Evolutionary conservation across 345 rosid genomes (phyloP).

Genomic region (Iberis pinnata): DNA sequence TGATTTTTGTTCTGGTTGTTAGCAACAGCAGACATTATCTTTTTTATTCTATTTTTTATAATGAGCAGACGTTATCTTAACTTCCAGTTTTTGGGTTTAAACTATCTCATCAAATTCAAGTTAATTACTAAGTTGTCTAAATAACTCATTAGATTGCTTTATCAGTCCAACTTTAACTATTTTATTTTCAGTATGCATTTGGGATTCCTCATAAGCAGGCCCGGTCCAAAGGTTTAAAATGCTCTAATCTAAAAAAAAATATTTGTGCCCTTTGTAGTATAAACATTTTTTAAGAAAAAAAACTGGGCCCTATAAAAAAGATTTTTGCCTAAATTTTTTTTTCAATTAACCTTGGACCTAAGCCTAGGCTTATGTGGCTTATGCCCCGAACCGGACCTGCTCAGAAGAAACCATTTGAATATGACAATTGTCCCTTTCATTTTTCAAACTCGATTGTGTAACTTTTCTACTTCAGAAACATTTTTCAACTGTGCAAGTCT

Average conservation of each 20-base stretch:
- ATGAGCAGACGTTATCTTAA: constrained; percentile 26
- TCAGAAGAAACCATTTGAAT: constrained; percentile 28
- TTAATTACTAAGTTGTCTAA: constrained; percentile 10
- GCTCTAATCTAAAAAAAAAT: too few species aligned
- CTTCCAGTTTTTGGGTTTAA: constrained; percentile 28
- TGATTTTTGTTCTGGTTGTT: constrained; percentile 24
- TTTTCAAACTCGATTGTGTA: constrained; percentile 31
- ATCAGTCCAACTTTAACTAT: constrained; percentile 4
- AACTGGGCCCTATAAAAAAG: too few species aligned
- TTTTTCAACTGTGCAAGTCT: constrained; percentile 19
- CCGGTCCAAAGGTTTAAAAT: too few species aligned
- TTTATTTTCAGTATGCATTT: constrained; percentile 12
- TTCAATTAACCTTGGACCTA: too few species aligned
- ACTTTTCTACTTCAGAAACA: constrained; percentile 24
- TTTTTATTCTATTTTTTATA: too few species aligned
- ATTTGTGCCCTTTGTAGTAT: too few species aligned
- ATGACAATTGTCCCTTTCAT: constrained; percentile 26
- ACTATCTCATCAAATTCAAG: constrained; percentile 31
- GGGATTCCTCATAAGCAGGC: constrained; percentile 21
- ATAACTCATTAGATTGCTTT: constrained; percentile 10
- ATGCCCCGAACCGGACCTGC: too few species aligned
- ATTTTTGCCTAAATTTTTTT: too few species aligned
- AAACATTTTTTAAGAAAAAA: too few species aligned
- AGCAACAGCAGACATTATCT: too few species aligned
- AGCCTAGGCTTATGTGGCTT: too few species aligned